Base-by-base conservation (phyloP, 306 rosid species). In the Vicia villosa region DNA sequence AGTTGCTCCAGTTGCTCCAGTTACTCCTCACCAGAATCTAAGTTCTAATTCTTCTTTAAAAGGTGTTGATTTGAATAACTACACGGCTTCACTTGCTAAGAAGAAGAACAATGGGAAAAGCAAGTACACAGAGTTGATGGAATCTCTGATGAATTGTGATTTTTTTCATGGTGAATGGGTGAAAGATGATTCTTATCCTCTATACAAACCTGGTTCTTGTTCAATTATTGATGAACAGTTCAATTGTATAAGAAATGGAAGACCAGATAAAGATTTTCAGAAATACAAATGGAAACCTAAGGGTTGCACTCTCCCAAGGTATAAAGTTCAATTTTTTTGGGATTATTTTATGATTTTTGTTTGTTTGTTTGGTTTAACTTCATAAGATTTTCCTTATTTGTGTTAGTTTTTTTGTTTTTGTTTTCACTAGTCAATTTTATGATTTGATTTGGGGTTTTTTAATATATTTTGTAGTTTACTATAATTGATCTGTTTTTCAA, bases 231-330 rank as follows among this genome's bases (percentile, higher is more conserved):
- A 91, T 72, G 92, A 88, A 73, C 99, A 94, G 69, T 94, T 94
- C 86, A 68, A 86, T 54, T 94, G 99, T 73, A 71, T 85, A 72
- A 16, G 62, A 52, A 94, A 94, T 64, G 96, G 97, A 30, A 85
- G 99, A 67, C 96, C 95, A 24, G 99, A 94, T 75, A 81, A 78
- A 47, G 80, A 77, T 9, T 83, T 75, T 75, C 95, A 76, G 78
- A 88, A 87, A 32, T 81, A 80, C 74, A 91, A 83, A 77, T 94
- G 99, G 99, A 89, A 87, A 77, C 99, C 99, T 11, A 86, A 83
- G 75, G 90, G 77, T 6, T 94, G 99, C 79, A 69, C 8, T 70
- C 83, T 94, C 10, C 99, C 99, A 17, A 91, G 99, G 98, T 92
- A 78, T 51, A 1, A 4, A 50, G 10, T 17, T 17, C 12, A 4